Base-by-base conservation (phyloP, 768 basidiomycete species). In the Hirschioporus abietinus region DNA sequence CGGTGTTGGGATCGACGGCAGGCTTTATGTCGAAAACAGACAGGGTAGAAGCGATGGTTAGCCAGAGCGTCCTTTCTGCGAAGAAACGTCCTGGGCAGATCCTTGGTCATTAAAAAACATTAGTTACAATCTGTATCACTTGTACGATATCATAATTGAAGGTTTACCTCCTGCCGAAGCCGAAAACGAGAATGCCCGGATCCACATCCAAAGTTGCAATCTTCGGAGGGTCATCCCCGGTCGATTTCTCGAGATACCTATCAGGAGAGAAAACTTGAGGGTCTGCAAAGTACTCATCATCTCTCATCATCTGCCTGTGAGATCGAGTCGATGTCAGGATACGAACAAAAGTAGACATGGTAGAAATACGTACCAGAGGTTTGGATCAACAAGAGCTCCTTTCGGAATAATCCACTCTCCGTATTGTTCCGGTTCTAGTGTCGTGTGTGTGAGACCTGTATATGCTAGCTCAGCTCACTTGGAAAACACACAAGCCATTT, bases 11-110 rank as follows among this genome's bases (percentile, higher is more conserved):
- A 20, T 52, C 42, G 20, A 52, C 42, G 20, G 12, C 20, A 20
- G 42, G 42, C 12, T 52, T 24, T 15, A 73, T 65, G 60, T 71
- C 65, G 63, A 72, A 72, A 1, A 67, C 64, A n/a, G 68, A 66
- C 57, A 73, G 63, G 12, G 69, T 66, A 6, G 64, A 68, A 0
- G 69, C 70, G 20, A 71, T 52, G 0, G 35, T 52, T 6, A 72
- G 63, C 63, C 67, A 73, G 1, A 72, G 60, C 24, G 26, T 58
- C 1, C 64, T 59, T 10, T 65, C 58, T 0, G 68, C 71, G 57
- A 68, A 67, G 65, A 66, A 27, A 15, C 68, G 36, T 12, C 71
- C 71, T 0, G 71, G 68, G 52, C 71, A 72, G 1, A 69, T 60
- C 17, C 71, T 70, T 15, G 24, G n/a, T n/a, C n/a, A 52, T 5